Evolutionary conservation across 495 filamentous ascomycete species (phyloP).

Genomic region (Bombardia bombarda): DNA sequence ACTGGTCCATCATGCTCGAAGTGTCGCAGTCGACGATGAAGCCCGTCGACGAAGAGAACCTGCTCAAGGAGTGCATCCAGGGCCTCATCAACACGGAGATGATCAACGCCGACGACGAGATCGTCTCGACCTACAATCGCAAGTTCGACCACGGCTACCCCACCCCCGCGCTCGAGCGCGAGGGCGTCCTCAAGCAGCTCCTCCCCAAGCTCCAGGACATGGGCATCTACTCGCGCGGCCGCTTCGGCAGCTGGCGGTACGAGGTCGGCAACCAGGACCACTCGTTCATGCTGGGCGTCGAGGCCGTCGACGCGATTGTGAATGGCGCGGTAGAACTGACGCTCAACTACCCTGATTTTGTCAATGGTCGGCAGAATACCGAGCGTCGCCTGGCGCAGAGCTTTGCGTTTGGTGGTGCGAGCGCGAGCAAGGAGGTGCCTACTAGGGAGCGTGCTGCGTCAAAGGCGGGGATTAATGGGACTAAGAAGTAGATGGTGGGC

Average conservation of each 20-base stretch:
- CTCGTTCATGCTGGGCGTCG: slow-evolving; percentile 97
- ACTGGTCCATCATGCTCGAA: slow-evolving; percentile 99
- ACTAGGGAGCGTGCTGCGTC: slow-evolving; percentile 23
- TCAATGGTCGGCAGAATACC: slow-evolving; percentile 81
- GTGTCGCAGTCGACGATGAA: slow-evolving; percentile 95
- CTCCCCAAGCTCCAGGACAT: slow-evolving; percentile 84
- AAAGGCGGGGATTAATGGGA: slow-evolving; percentile 20
- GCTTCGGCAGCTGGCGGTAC: slow-evolving; percentile 97
- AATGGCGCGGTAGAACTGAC: slow-evolving; percentile 93
- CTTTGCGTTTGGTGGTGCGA: slow-evolving; percentile 16
- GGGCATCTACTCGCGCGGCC: slow-evolving; percentile 91
- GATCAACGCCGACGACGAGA: slow-evolving; percentile 83
- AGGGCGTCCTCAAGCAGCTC: slow-evolving; percentile 85
- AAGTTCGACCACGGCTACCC: slow-evolving; percentile 99
- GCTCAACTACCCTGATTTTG: slow-evolving; percentile 98
- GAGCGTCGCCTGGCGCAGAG: slow-evolving; percentile 84
- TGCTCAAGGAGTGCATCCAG: slow-evolving; percentile 86
- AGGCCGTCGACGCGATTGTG: slow-evolving; percentile 92
- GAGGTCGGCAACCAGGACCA: slow-evolving; percentile 95
- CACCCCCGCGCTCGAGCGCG: slow-evolving; percentile 88
- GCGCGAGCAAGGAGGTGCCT: slow-evolving; percentile 23
- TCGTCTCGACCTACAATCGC: slow-evolving; percentile 97
- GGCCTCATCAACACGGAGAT: slow-evolving; percentile 96
- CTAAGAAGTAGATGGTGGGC: no score
- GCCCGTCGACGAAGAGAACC: slow-evolving; percentile 73